Evolutionary conservation across 192 early-diverging fungal genomes (phyloP), one percentile per base, ranked within the genome.

Genomic region (Mortierella alpina): DNA sequence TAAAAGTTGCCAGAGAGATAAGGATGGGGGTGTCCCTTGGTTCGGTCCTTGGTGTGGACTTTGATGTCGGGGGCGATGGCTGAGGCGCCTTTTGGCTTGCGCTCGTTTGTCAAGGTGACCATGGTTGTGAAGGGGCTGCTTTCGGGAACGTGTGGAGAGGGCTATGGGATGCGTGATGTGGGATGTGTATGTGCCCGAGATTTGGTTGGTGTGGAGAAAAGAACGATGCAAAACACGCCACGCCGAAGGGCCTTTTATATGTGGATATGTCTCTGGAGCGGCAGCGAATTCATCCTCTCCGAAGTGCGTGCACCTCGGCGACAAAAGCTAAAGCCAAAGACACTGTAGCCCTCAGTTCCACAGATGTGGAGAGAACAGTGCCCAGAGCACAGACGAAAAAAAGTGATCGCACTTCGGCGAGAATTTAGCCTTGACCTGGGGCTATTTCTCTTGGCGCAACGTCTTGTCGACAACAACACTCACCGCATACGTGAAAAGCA

Each of bases 1-100:
- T 80, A 72, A 51, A 80, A 80, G 65, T 80, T 80, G 13, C 69
- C 76, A 48, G 53, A 11, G 6, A 80, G 59, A 44, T 80, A 80
- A 15, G 76, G 76, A 41, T 80, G 76, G 5, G 76, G 69, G 17
- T 80, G 76, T 51, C 4, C 48, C 55, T 68, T 8, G 17, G 53
- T 23, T 13, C 54, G 56, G 46, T 59, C 58, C 58, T 60, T 55
- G 6, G 53, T 42, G 8, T 40, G 65, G 23, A 70, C 58, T 41
- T 60, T 60, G 63, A 73, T 60, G 17, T 73, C 62, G 10, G 63
- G 20, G 12, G 63, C 48, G 39, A 66, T 65, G 5, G 72, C 72
- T 42, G 72, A 73, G 40, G 51, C 11, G 9, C 63, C 52, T 5
- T 15, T 66, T 9, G 22, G 20, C 39, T 39, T 5, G 1, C 1